phyloP scores from a whole-genome alignment of 768 basidiomycete genomes.

The Exidia glandulosa region DNA sequence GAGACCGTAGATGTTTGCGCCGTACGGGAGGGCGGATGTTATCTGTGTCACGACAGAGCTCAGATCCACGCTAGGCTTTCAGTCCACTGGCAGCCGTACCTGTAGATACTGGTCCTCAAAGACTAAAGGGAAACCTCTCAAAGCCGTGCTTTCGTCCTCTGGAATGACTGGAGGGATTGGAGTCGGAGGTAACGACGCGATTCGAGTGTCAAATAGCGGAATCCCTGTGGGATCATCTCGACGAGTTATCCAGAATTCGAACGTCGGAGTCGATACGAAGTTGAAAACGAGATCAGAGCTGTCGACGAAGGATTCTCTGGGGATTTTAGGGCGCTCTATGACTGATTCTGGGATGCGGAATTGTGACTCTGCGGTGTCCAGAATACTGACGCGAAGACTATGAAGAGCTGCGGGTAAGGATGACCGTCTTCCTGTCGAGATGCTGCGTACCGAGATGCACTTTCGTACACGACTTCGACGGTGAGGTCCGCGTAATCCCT shows the following conservation, averaged over 20 bases:
- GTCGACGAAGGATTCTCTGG: slow-evolving; percentile 23
- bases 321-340: slow-evolving; percentile 22
- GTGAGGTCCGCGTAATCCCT: slow-evolving; percentile 45
- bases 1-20: slow-evolving; percentile 67
- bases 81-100: slow-evolving; percentile 18
- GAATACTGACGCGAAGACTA: slow-evolving; percentile 60
- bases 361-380: slow-evolving; percentile 47
- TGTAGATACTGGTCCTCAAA: slow-evolving; percentile 78
- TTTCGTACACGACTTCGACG: slow-evolving; percentile 57
- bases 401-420: background rate
- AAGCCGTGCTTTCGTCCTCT: slow-evolving; percentile 37
- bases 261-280: slow-evolving; percentile 46
- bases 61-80: background rate
- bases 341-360: slow-evolving; percentile 53
- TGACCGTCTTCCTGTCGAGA: background rate
- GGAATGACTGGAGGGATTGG: slow-evolving; percentile 43
- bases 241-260: slow-evolving; percentile 73
- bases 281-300: slow-evolving; percentile 61
- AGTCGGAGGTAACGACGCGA: slow-evolving; percentile 46
- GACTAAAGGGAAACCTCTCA: slow-evolving; percentile 59
- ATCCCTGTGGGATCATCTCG: slow-evolving; percentile 40
- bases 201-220: slow-evolving; percentile 64
- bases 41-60: slow-evolving; percentile 25
- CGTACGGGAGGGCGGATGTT: slow-evolving; percentile 50
- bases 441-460: slow-evolving; percentile 32